Percentiles rank a stretch among this genome's conserved stretches.
Conservation (phyloP, 805 yeast genomes). For the Metschnikowia dekortorum region DNA sequence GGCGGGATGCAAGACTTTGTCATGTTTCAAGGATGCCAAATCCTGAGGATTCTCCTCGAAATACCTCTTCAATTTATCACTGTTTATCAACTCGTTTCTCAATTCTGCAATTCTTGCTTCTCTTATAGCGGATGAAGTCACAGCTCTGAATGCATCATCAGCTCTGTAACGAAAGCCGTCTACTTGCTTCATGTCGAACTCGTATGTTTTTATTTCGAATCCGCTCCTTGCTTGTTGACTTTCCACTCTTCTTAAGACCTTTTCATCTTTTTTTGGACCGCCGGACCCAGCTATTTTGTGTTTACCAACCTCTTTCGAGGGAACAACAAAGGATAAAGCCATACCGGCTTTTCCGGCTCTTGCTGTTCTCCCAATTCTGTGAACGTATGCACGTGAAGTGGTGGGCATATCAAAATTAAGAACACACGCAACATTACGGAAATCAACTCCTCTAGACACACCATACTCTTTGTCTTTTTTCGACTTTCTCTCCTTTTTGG, state of each 20-base stretch:
- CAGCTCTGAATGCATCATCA: slow-evolving; percentile 96
- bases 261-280: slow-evolving; percentile 80
- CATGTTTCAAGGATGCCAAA: slow-evolving; percentile 83
- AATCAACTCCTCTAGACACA: slow-evolving; percentile 95
- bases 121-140: slow-evolving; percentile 81
- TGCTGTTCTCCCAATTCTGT: slow-evolving; percentile 95
- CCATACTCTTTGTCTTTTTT: slow-evolving; percentile 76
- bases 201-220: slow-evolving; percentile 76
- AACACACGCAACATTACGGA: slow-evolving; percentile 93
- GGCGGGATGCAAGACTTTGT: slow-evolving; percentile 78
- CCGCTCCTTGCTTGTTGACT: slow-evolving; percentile 74
- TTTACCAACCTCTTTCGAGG: slow-evolving; percentile 77
- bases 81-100: slow-evolving; percentile 78
- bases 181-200: slow-evolving; percentile 85
- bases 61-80: slow-evolving; percentile 87
- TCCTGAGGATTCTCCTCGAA: slow-evolving; percentile 98
- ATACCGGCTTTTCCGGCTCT: slow-evolving; percentile 95
- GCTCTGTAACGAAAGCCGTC: slow-evolving; percentile 95
- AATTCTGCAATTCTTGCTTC: slow-evolving; percentile 91
- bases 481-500: slow-evolving; percentile 21
- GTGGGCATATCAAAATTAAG: slow-evolving; percentile 91
- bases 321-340: slow-evolving; percentile 88
- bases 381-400: slow-evolving; percentile 83
- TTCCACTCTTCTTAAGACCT: slow-evolving; percentile 69
- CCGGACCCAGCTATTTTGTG: slow-evolving; percentile 74